A percentile compares a stretch with the other conserved stretches of the same genome.
phyloP scores from a whole-genome alignment of 805 yeast species.

The Vanderwaltozyma verrucispora region DNA sequence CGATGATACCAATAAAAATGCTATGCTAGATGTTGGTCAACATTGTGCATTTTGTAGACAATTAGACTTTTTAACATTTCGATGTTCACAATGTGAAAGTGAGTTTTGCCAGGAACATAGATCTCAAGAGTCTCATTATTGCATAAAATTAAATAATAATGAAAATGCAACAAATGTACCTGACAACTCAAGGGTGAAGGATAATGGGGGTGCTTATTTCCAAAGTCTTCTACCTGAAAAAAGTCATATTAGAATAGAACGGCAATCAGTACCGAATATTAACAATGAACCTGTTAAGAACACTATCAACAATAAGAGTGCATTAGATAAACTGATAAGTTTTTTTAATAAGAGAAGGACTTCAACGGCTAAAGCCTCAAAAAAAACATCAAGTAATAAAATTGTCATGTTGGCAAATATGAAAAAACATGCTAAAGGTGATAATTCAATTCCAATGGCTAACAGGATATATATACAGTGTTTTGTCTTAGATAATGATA shows the following conservation, averaged over 20 bases:
- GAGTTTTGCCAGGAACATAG: conserved; percentile 26
- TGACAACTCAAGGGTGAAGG: conserved; percentile 1
- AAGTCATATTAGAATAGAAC: conserved; percentile 16
- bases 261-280: background rate
- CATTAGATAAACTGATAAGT: conserved; percentile 18
- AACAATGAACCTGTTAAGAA: conserved; percentile 2
- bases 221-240: conserved; percentile 23
- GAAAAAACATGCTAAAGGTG: conserved; percentile 21
- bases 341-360: conserved; percentile 10
- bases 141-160: conserved; percentile 3
- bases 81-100: conserved; percentile 20
- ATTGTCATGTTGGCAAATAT: conserved; percentile 10
- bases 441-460: conserved; percentile 15
- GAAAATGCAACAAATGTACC: background rate
- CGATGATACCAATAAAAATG: conserved; percentile 4
- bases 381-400: conserved; percentile 9
- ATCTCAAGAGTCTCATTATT: conserved; percentile 19
- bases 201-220: conserved; percentile 16
- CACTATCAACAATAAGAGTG: conserved; percentile 11
- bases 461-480: conserved; percentile 22
- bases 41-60: conserved; percentile 26
- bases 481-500: conserved; percentile 6
- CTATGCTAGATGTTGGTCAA: conserved; percentile 30
- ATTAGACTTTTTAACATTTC: conserved; percentile 27
- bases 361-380: background rate